A percentile compares a stretch with the other conserved stretches of the same genome.
Evolutionary conservation across 768 basidiomycete species (phyloP).

Genomic region (Lactarius akahatsu): DNA sequence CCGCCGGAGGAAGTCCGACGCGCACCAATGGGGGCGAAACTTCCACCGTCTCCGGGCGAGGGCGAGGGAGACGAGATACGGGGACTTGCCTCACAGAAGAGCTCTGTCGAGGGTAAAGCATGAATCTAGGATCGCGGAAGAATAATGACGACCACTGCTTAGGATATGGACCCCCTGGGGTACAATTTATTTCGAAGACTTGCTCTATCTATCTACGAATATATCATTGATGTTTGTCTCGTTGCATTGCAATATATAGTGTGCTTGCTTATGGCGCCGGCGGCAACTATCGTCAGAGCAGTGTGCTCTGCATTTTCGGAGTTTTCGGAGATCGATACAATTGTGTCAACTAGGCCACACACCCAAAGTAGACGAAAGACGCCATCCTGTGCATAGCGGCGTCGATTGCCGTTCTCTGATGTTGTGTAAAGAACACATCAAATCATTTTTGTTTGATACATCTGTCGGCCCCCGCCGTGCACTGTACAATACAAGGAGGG

Average conservation of each 20-base stretch:
- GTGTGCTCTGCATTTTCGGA: too few species aligned
- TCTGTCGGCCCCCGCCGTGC: too few species aligned
- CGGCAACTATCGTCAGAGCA: too few species aligned
- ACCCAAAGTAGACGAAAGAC: too few species aligned
- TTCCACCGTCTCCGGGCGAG: background rate
- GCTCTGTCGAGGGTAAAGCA: background rate
- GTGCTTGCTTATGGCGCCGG: background rate
- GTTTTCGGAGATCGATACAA: too few species aligned
- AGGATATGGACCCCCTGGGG: background rate
- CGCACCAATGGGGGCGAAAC: background rate
- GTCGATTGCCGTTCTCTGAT: too few species aligned
- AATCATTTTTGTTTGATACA: too few species aligned
- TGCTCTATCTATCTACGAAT: background rate
- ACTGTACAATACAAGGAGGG: too few species aligned
- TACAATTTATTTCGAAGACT: background rate
- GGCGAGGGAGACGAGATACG: background rate
- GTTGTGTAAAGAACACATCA: too few species aligned
- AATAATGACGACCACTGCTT: background rate
- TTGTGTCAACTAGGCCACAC: too few species aligned
- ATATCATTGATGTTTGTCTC: background rate
- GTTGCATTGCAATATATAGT: background rate
- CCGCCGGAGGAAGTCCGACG: constrained; percentile 39
- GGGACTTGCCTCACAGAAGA: background rate
- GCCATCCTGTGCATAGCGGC: too few species aligned
- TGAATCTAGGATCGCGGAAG: background rate